Percentiles rank a stretch among this genome's conserved stretches.
phyloP scores from a whole-genome alignment of 139 green algal genomes.

The Astrephomene gubernaculifera region DNA sequence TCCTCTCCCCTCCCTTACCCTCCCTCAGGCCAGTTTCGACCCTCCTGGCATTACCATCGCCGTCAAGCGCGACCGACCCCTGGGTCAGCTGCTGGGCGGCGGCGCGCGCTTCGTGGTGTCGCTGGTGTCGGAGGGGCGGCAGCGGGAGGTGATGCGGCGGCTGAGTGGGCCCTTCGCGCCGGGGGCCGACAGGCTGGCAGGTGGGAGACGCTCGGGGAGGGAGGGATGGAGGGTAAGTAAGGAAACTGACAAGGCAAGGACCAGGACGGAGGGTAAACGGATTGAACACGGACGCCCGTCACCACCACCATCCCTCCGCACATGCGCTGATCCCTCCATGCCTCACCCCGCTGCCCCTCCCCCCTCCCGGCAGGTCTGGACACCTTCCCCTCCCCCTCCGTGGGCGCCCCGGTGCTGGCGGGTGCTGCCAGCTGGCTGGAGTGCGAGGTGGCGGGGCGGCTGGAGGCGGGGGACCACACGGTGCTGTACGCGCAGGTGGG shows the following conservation, averaged over 20 bases:
- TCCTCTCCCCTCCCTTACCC: constrained; percentile 5
- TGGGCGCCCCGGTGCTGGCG: constrained; percentile 64
- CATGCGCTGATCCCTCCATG: too few relatives aligned
- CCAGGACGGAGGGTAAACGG: neutral
- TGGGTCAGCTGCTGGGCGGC: constrained; percentile 86
- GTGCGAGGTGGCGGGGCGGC: constrained; percentile 68
- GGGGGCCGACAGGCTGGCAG: constrained; percentile 88
- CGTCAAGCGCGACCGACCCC: constrained; percentile 94
- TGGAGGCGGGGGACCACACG: constrained; percentile 85
- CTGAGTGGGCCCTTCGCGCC: constrained; percentile 88
- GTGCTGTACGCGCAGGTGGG: constrained; percentile 53
- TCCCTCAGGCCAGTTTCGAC: constrained; percentile 85
- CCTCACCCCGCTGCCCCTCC: neutral
- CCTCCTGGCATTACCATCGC: constrained; percentile 93
- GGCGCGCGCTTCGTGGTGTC: constrained; percentile 87
- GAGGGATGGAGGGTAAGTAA: neutral
- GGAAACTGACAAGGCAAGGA: neutral
- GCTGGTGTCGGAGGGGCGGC: constrained; percentile 82
- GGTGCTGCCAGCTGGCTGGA: constrained; percentile 75
- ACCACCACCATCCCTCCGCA: neutral
- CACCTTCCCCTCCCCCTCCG: constrained; percentile 50
- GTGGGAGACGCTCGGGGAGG: neutral
- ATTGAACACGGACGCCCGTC: neutral
- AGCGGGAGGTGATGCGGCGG: constrained; percentile 38
- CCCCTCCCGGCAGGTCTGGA: constrained; percentile 56